Base-by-base conservation (phyloP, 2,329 filamentous ascomycete genomes). In the Geosmithia putterillii region DNA sequence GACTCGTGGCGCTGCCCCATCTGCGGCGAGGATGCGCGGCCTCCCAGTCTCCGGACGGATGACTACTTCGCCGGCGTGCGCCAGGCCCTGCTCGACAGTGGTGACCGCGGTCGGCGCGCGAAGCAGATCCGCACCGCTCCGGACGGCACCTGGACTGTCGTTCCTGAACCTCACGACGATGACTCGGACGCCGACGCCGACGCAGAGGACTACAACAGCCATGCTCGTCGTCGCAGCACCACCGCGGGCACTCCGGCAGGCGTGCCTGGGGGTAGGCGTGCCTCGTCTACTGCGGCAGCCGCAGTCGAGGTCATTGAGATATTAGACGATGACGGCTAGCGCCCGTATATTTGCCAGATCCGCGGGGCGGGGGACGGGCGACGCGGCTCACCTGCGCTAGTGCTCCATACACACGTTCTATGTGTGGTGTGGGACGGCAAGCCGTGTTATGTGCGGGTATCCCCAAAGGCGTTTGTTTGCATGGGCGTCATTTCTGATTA, bases 1-100 rank as follows among this genome's bases (percentile, higher is more conserved):
- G 86, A 92, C 53, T 75, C 76, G 42, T 95, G 89, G 88, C 82
- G 75, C 48, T 98, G 92, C 53, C 92, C 92, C 0, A 77, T 94
- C 23, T 96, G 90, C 59, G 69, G 70, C 21, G 66, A 64, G 25
- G 89, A 95, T 58, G 87, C 84, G 10, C 74, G 89, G 14, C 92
- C 90, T 0, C 66, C 70, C 20, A 74, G 67, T 47, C 71, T 96
- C 1, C 60, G 78, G 2, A 66, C 90, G 6, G 89, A 96, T 54
- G 74, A 74, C 2, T 95, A 88, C 56, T 66, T 95, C 38, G 55
- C 70, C 12, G 62, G 73, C 0, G 77, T 95, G 1, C 71, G 78
- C 14, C 53, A 60, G 1, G 58, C 71, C 40, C 64, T 94, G 7
- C 23, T 54, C 4, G 43, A 45, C 10, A 43, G 44, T 6, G 50